Base-by-base conservation (phyloP, 2,329 filamentous ascomycete genomes). In the Diaporthe ilicicola region DNA sequence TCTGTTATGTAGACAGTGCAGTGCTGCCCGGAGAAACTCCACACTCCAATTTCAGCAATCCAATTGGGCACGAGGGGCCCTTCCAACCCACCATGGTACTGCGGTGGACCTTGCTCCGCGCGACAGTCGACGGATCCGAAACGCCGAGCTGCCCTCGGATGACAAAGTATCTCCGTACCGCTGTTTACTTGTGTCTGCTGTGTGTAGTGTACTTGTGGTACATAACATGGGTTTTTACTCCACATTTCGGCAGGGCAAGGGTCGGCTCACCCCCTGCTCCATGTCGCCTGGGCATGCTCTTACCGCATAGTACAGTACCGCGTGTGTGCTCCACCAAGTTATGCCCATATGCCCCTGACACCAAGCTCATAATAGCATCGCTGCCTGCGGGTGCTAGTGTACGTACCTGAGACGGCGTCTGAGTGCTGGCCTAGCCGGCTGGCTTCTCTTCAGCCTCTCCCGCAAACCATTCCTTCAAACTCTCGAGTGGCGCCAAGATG, bases 71-170 rank as follows among this genome's bases (percentile, higher is more conserved):
- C 3, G 59, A 59, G n/a, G 50, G 22, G 27, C 19, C 13, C 42
- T 15, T 19, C 7, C 19, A 17, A 34, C n/a, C 53, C 39, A 51
- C 61, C 44, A 42, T 39, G 29, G 22, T 53, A 19, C 24, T 42
- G 22, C 62, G 69, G 62, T 70, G 69, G 62, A 34, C 62, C 69
- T 53, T 61, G 69, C 53, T 67, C 69, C 69, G 62, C 17, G 32
- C 42, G 69, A 48, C 44, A 24, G 29, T 61, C 19, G 51, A 56
- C 44, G 51, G 51, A 59, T 32, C 51, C 59, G 61, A 67, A 67
- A 67, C 61, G 62, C 48, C 22, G 22, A 42, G 50, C 29, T 59
- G 39, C 51, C 29, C 51, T 61, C 24, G 32, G 55, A 27, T 59
- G 54, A 59, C 54, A 61, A n/a, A 34, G 32, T 34, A 34, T n/a